These are phyloP conservation scores for Barnettozyma wickerhamii DNA, from an alignment of 805 yeast species.

Conservation along the genomic window DNA sequence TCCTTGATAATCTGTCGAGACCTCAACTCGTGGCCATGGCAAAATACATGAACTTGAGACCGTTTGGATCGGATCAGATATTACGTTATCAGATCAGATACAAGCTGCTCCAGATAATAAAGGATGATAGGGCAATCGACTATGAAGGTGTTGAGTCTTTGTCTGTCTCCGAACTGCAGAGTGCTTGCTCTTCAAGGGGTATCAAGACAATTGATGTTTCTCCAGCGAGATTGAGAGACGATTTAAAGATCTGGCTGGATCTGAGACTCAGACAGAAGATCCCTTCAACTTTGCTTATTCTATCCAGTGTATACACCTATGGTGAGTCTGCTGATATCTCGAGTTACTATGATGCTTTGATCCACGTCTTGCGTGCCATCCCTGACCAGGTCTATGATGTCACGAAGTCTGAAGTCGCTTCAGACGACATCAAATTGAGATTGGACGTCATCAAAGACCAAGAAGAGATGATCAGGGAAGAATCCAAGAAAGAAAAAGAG, in stretches of 20 bases:
- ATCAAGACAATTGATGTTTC: conserved; percentile 75
- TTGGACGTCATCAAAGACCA: conserved; percentile 74
- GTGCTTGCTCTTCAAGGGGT: conserved; percentile 93
- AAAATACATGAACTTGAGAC: conserved; percentile 83
- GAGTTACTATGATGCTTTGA: conserved; percentile 76
- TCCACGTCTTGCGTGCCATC: conserved; percentile 81
- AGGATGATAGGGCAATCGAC: conserved; percentile 87
- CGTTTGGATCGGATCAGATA: conserved; percentile 90
- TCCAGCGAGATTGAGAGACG: conserved; percentile 79
- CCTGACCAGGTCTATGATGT: conserved; percentile 96
- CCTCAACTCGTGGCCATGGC: conserved; percentile 92
- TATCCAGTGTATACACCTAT: conserved; percentile 87
- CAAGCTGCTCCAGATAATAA: conserved; percentile 83
- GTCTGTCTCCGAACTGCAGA: conserved; percentile 72
- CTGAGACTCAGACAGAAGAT: conserved; percentile 84
- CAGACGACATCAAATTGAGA: conserved; percentile 55
- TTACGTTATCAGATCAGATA: conserved; percentile 92
- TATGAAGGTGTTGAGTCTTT: conserved; percentile 90
- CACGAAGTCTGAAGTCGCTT: conserved; percentile 82
- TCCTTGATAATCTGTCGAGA: conserved; percentile 87
- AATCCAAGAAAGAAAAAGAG: conserved; percentile 65
- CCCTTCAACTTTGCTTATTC: conserved; percentile 83
- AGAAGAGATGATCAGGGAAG: conserved; percentile 80
- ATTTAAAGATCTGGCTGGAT: conserved; percentile 82
- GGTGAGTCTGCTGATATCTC: conserved; percentile 52